Evolutionary conservation across 31 red algal species (phyloP).

Genomic region (Asparagopsis taxiformis): DNA sequence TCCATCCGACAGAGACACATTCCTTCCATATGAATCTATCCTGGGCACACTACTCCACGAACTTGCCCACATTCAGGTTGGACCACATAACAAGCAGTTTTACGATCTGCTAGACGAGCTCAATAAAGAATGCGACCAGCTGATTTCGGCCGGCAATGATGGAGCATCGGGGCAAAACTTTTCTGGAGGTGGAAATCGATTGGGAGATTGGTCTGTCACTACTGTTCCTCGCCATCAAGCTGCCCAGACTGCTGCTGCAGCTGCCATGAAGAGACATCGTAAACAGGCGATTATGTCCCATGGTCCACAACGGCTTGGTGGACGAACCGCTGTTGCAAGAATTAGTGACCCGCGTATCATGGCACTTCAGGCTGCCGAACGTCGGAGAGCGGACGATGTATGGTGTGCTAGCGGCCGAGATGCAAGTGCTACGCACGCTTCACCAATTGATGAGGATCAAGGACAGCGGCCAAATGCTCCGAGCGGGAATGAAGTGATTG

Average conservation of each 20-base stretch:
- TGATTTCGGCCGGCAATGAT: slow-evolving; percentile 14
- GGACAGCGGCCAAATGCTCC: not conserved
- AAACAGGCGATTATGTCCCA: slow-evolving; percentile 13
- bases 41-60: slow-evolving; percentile 84
- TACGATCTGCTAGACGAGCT: slow-evolving; percentile 67
- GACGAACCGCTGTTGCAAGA: not conserved
- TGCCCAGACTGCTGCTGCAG: not conserved
- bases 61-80: slow-evolving; percentile 69
- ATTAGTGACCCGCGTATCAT: slow-evolving; percentile 44
- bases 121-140: slow-evolving; percentile 31
- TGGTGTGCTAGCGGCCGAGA: slow-evolving; percentile 24
- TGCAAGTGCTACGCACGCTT: not conserved
- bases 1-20: not conserved
- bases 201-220: not conserved
- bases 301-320: slow-evolving; percentile 1
- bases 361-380: slow-evolving; percentile 41
- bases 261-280: slow-evolving; percentile 9
- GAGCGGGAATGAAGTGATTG: not conserved
- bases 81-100: slow-evolving; percentile 61
- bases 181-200: slow-evolving; percentile 1
- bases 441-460: not conserved
- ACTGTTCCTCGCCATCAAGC: slow-evolving; percentile 14
- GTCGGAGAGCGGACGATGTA: slow-evolving; percentile 23
- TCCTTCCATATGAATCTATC: slow-evolving; percentile 58
- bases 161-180: slow-evolving; percentile 2